Base-by-base conservation (phyloP, 768 basidiomycete species). In the Asterophora parasitica region DNA sequence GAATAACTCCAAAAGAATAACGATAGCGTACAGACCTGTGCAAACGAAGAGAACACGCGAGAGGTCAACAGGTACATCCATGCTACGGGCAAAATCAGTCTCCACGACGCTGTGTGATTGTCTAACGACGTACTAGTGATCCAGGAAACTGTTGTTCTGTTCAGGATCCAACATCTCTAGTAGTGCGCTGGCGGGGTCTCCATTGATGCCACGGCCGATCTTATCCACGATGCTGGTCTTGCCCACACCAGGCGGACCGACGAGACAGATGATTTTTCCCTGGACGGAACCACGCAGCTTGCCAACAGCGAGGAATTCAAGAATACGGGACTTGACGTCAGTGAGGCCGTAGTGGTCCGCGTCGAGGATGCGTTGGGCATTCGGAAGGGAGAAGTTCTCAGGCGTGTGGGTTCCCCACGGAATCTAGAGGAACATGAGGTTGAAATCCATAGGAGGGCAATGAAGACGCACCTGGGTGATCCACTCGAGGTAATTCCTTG, bases 141-240 rank as follows among this genome's bases (percentile, higher is more conserved):
- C 93, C 50, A 95, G 71, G 76, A 97, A 97, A 17, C 83, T 85
- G 26, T 84, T 85, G 64, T 97, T 97, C 70, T 97, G 93, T 64
- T 97, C 93, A 0, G 92, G 90, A 60, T 93, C 91, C 40, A 95
- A 70, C 91, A 94, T 92, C 69, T 95, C 93, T 40, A 94, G 65
- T 41, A 97, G 62, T 0, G 93, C 93, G 55, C 90, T 92, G 0
- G 91, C 81, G 9, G 93, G 93, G 63, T 97, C 93, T 0, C 93
- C 93, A 57, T 94, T 94, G 52, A 86, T 81, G 0, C 92, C 92
- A 32, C 89, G 73, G 13, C 91, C 90, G 48, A 96, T 92, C 73
- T 96, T 97, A 69, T 97, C 93, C 12, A 97, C 88, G 35, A 98
- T 96, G 47, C 83, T 86, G 4, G 95, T 98, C 73, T 98, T 97